These are phyloP conservation scores for Boletus reticulatus DNA, from an alignment of 768 basidiomycete species.

Conservation along the genomic window DNA sequence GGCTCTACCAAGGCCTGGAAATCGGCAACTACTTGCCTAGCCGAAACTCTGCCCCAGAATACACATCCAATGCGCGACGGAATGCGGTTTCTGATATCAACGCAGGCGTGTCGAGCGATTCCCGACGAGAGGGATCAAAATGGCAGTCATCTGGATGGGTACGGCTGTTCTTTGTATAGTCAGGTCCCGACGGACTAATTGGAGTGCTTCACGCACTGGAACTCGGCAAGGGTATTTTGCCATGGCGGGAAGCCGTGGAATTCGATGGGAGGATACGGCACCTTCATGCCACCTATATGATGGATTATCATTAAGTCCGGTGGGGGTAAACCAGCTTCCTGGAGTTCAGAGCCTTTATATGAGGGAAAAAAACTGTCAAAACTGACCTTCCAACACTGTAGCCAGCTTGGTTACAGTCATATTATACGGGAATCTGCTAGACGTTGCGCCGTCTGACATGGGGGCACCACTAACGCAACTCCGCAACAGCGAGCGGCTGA, in stretches of 20 bases:
- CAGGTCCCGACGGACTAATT: conserved; percentile 1
- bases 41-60: conserved; percentile 71
- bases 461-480: conserved; percentile 4
- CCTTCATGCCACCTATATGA: conserved; percentile 41
- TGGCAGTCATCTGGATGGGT: conserved; percentile 18
- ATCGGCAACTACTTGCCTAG: conserved; percentile 58
- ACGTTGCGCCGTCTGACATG: background rate
- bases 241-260: conserved; percentile 80
- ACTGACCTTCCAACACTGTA: conserved; percentile 57
- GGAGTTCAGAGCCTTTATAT: conserved; percentile 33
- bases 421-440: conserved; percentile 20
- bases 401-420: conserved; percentile 48
- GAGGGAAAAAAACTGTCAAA: background rate
- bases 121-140: background rate
- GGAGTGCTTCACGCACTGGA: conserved; percentile 51
- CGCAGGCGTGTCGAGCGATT: conserved; percentile 1
- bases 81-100: conserved; percentile 56
- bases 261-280: conserved; percentile 50
- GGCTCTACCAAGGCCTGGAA: conserved; percentile 2
- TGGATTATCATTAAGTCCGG: conserved; percentile 82
- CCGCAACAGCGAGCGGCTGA: conserved; percentile 45
- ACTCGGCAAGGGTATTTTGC: conserved; percentile 81
- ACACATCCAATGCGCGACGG: conserved; percentile 71
- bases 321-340: conserved; percentile 50
- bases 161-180: conserved; percentile 13